Conservation (phyloP, 2,329 filamentous ascomycete genomes). For the Didymella arachidicola region DNA sequence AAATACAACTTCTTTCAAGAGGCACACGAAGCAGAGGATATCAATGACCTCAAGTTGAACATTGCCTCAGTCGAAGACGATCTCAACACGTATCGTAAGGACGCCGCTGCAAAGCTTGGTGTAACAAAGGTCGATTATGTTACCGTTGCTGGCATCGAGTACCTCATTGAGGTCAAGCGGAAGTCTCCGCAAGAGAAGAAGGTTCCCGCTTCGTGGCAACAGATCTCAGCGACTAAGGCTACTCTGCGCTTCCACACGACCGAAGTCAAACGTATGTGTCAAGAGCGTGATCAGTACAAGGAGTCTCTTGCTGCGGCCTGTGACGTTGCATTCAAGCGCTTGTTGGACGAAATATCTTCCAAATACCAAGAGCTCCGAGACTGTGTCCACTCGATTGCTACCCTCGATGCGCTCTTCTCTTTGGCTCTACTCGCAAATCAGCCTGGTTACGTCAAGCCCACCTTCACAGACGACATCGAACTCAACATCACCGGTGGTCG, state of each 20-base stretch:
- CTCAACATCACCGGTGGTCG: slow-evolving; percentile 78
- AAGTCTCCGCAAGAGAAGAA: slow-evolving; percentile 72
- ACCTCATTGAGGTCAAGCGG: slow-evolving; percentile 90
- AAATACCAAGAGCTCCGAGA: slow-evolving; percentile 91
- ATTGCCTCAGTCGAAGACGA: slow-evolving; percentile 94
- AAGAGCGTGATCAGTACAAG: slow-evolving; percentile 92
- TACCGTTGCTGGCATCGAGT: slow-evolving; percentile 90
- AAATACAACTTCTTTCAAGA: slow-evolving; percentile 95
- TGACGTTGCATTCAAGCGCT: slow-evolving; percentile 76
- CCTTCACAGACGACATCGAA: slow-evolving; percentile 68
- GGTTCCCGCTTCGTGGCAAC: slow-evolving; percentile 92
- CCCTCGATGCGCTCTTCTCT: slow-evolving; percentile 88
- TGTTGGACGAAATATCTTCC: slow-evolving; percentile 77
- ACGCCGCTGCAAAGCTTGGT: slow-evolving; percentile 75
- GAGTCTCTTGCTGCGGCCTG: slow-evolving; percentile 92
- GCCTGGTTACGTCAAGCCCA: slow-evolving; percentile 86
- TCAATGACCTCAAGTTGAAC: slow-evolving; percentile 87
- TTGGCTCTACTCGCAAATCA: slow-evolving; percentile 83
- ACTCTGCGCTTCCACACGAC: slow-evolving; percentile 93
- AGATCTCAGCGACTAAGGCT: slow-evolving; percentile 94
- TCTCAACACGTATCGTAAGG: slow-evolving; percentile 76
- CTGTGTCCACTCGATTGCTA: slow-evolving; percentile 82
- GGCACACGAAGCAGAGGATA: slow-evolving; percentile 84
- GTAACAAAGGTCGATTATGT: slow-evolving; percentile 78
- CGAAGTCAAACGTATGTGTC: slow-evolving; percentile 81